Conservation (phyloP, 345 rosid genomes). For the Salix viminalis region DNA sequence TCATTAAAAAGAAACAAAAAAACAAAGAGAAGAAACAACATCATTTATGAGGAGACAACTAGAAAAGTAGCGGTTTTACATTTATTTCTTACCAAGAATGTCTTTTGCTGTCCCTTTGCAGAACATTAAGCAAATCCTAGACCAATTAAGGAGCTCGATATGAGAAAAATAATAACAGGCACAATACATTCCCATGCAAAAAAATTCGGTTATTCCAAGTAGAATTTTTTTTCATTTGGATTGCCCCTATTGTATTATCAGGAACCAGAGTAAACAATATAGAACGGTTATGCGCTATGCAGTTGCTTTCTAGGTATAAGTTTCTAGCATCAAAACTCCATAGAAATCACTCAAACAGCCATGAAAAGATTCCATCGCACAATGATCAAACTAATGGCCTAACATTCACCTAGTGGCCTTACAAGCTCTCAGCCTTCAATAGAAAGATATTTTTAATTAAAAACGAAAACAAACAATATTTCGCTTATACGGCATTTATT, state of each 20-base stretch:
- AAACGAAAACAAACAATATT: too few species aligned
- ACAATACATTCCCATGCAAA: not conserved
- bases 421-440: not conserved
- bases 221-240: not conserved
- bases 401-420: not conserved
- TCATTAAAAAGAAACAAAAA: not conserved
- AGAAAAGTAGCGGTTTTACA: not conserved
- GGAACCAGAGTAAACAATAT: not conserved
- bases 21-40: not conserved
- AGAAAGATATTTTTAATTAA: not conserved
- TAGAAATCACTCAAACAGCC: not conserved
- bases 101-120: not conserved
- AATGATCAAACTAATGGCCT: not conserved
- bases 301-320: not conserved
- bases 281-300: not conserved
- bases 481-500: too few species aligned
- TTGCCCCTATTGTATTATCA: not conserved
- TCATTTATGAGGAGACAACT: not conserved
- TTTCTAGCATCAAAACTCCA: not conserved
- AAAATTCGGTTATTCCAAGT: not conserved
- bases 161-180: not conserved
- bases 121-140: not conserved
- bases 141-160: not conserved
- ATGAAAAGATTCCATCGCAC: not conserved
- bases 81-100: not conserved